Base-by-base conservation (phyloP, 2,329 filamentous ascomycete genomes). In the Ophiostoma quercus region DNA sequence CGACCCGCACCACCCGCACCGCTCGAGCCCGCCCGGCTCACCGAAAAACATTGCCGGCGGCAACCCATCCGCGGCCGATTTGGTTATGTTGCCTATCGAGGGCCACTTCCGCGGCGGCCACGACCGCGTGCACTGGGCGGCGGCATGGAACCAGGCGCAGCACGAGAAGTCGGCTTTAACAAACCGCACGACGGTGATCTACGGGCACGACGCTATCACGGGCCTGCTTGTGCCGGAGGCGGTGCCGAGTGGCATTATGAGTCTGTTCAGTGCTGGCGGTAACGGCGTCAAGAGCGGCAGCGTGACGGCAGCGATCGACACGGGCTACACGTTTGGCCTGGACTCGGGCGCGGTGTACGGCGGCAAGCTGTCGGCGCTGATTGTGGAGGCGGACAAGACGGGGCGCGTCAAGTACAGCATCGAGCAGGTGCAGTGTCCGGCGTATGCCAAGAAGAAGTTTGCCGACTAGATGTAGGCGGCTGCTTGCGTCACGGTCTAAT, bases 271-370 rank as follows among this genome's bases (percentile, higher is more conserved):
- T 34, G 67, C 65, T 32, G 43, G 67, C 32, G 66, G 37, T 47
- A 43, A 34, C 4, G 39, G 25, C 37, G 66, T 3, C 41, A 39
- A 14, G 39, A 34, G 39, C n/a, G 66, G 67, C 67, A 76, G 75
- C 71, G 62, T 65, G 32, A 34, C 32, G 32, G n/a, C 32, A 34
- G 37, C 71, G 14, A 71, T 68, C 43, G 73, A 75, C 65, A 74
- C 74, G 79, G 90, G 22, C 79, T 96, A 92, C 78, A 91, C 90
- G 3, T 92, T 93, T 76, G 95, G 95, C 0, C 82, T 98, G 66
- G 95, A 98, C 78, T 91, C 90, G 0, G 90, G 88, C 0, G 98
- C 95, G 77, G 88, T 92, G 2, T 86, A 85, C 72, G 94, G 93
- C 12, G 88, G 88, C 1, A 83, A 87, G 72, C 81, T 99, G 73